These are phyloP conservation scores for Mycena citricolor DNA, from an alignment of 1,284 basidiomycete genomes.

Conservation along the genomic window DNA sequence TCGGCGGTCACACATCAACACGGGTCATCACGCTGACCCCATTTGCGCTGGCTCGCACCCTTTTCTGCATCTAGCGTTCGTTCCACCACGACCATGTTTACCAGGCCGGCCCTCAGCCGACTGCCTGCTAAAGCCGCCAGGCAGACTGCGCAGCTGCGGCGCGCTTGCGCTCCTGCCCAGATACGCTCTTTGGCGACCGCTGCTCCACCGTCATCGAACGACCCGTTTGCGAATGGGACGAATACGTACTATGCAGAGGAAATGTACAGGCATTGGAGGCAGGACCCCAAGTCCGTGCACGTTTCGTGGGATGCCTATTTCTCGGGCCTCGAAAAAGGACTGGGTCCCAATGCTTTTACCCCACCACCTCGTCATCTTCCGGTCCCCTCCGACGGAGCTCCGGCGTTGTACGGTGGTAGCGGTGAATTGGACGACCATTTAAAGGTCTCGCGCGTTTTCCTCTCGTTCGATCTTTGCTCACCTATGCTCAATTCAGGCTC, in stretches of 20 bases:
- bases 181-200: conserved; percentile 53
- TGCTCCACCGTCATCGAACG: conserved; percentile 65
- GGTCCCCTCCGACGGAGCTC: conserved; percentile 77
- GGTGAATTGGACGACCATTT: conserved; percentile 90
- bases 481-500: conserved; percentile 58
- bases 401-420: conserved; percentile 72
- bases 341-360: conserved; percentile 84
- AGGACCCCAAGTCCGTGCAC: conserved; percentile 92
- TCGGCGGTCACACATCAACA: too few relatives aligned
- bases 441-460: conserved; percentile 58
- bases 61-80: too few relatives aligned
- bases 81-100: conserved; percentile 34
- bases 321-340: conserved; percentile 86
- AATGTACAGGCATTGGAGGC: conserved; percentile 91
- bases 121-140: conserved; percentile 20
- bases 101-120: conserved; percentile 34
- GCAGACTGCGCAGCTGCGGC: conserved; percentile 11
- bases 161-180: conserved; percentile 21
- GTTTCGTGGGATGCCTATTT: conserved; percentile 97
- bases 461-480: conserved; percentile 3
- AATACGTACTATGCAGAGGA: conserved; percentile 96
- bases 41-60: too few relatives aligned
- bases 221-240: conserved; percentile 86
- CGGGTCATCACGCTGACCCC: too few relatives aligned
- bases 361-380: conserved; percentile 77